Evolutionary conservation across 306 rosid genomes (phyloP).

Genomic region (Dalbergia cultrata): DNA sequence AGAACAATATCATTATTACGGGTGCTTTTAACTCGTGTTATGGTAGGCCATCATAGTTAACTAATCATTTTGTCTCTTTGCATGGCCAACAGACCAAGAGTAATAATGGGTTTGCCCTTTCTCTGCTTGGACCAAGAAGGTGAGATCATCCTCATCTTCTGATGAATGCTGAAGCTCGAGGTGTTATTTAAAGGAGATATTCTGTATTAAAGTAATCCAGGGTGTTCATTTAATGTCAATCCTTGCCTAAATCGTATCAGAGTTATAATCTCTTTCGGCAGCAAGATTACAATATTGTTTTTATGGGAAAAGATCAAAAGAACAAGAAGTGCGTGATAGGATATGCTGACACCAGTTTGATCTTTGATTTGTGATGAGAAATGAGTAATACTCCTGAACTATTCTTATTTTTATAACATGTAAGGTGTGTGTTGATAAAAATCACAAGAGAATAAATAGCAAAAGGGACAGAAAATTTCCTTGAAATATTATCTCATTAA

Average conservation of each 20-base stretch:
- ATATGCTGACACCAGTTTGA: background rate
- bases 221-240: background rate
- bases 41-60: background rate
- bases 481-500: background rate
- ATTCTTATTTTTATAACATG: background rate
- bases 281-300: background rate
- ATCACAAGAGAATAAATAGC: background rate
- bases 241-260: background rate
- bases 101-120: conserved; percentile 3
- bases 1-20: background rate
- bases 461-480: background rate
- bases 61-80: conserved; percentile 19
- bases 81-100: background rate
- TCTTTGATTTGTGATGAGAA: background rate
- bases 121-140: conserved; percentile 8
- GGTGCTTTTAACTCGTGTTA: conserved; percentile 1
- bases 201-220: background rate
- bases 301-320: background rate
- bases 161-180: background rate
- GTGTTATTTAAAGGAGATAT: background rate
- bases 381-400: background rate
- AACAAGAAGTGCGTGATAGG: background rate
- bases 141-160: background rate
- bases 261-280: background rate
- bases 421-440: background rate